A percentile compares a stretch with the other conserved stretches of the same genome.
Conservation (phyloP, 2,329 filamentous ascomycete genomes). For the Talaromyces verruculosus region DNA sequence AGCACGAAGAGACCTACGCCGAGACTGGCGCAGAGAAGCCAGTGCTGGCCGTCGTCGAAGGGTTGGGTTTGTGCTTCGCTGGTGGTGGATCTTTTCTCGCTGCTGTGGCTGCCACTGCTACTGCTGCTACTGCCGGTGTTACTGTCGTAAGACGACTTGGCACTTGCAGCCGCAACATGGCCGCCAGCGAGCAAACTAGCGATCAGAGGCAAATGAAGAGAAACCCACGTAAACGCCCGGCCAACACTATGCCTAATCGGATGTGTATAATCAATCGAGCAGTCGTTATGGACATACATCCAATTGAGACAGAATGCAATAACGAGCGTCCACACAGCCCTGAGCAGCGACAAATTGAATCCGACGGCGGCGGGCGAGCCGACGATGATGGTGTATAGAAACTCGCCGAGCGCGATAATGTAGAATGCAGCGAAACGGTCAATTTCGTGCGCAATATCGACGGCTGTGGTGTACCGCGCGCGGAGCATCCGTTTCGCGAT, state of each 20-base stretch:
- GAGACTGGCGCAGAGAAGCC: constrained; percentile 51
- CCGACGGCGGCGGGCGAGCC: constrained; percentile 50
- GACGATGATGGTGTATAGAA: constrained; percentile 52
- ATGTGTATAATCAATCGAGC: constrained; percentile 46
- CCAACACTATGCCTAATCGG: constrained; percentile 48
- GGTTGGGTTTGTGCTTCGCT: background rate
- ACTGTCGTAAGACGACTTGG: constrained; percentile 20
- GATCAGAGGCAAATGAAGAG: constrained; percentile 49
- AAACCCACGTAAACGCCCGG: constrained; percentile 49
- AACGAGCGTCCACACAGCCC: constrained; percentile 51
- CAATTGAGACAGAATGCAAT: constrained; percentile 55
- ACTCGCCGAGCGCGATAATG: constrained; percentile 55
- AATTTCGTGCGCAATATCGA: constrained; percentile 53
- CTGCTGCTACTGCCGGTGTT: background rate
- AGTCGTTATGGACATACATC: constrained; percentile 53
- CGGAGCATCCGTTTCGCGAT: constrained; percentile 46
- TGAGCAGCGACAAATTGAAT: constrained; percentile 45
- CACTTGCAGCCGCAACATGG: constrained; percentile 47
- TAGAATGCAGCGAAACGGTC: constrained; percentile 54
- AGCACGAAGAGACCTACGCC: constrained; percentile 50
- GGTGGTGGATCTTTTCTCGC: constrained; percentile 20
- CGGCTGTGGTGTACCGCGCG: constrained; percentile 50
- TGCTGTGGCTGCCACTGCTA: too few relatives aligned
- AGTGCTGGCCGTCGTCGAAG: constrained; percentile 47
- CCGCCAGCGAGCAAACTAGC: constrained; percentile 51